Conservation (phyloP, 345 rosid species). For the Melaleuca alternifolia region DNA sequence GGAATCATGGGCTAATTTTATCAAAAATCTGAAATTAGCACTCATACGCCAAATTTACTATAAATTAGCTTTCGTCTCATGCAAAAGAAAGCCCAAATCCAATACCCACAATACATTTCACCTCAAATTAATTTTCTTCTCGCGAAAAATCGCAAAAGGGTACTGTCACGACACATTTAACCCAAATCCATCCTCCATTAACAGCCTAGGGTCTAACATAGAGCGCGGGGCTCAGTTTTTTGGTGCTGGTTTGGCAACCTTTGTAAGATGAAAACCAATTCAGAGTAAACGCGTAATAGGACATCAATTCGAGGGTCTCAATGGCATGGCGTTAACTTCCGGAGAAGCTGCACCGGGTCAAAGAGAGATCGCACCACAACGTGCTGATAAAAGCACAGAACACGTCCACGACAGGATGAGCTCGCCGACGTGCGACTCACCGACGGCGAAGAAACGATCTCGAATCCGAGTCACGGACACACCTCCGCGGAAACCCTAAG, state of each 20-base stretch:
- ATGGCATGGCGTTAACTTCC: accelerated
- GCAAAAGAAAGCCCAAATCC: background rate
- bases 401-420: background rate
- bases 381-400: background rate
- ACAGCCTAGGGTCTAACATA: too few species aligned
- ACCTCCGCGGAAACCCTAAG: background rate
- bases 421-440: accelerated
- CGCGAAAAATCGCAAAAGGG: background rate
- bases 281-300: accelerated
- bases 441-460: background rate
- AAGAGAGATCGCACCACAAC: accelerated
- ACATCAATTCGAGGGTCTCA: accelerated
- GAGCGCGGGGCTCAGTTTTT: background rate
- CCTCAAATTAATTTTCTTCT: background rate
- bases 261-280: accelerated
- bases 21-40: background rate
- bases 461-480: background rate
- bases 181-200: background rate
- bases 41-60: background rate
- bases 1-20: background rate
- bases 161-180: background rate
- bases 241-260: accelerated
- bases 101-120: background rate
- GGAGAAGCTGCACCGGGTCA: background rate
- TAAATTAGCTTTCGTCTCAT: accelerated